These are phyloP conservation scores for Neocatenulostroma microsporum DNA, from an alignment of 2,329 filamentous ascomycete species.

Conservation along the genomic window DNA sequence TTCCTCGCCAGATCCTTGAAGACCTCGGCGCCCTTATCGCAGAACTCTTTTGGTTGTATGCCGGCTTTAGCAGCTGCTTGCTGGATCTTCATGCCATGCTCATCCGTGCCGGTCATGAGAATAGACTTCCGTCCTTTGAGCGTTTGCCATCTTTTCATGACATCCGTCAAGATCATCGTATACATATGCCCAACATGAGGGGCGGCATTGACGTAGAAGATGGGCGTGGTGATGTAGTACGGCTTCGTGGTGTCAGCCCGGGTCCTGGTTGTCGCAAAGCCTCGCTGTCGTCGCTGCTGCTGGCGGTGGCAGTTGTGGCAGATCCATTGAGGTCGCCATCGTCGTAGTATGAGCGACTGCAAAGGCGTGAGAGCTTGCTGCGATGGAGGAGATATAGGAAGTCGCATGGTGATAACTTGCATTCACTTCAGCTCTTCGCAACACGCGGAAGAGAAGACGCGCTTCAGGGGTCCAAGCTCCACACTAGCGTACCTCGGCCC, in stretches of 20 bases:
- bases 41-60: slow-evolving; percentile 72
- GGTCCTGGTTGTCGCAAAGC: slow-evolving; percentile 9
- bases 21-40: slow-evolving; percentile 71
- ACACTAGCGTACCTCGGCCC: no score
- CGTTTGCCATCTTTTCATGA: slow-evolving; percentile 83
- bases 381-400: slow-evolving; percentile 1
- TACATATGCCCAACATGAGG: slow-evolving; percentile 95
- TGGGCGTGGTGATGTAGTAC: slow-evolving; percentile 91
- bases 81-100: slow-evolving; percentile 97
- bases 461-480: no score
- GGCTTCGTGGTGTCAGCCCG: slow-evolving; percentile 51
- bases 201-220: slow-evolving; percentile 98
- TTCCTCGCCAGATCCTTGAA: slow-evolving; percentile 67
- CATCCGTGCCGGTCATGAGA: slow-evolving; percentile 86
- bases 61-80: slow-evolving; percentile 67
- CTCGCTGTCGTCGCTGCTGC: slow-evolving; percentile 11
- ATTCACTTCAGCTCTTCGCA: no score
- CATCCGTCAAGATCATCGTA: slow-evolving; percentile 81
- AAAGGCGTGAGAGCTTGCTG: slow-evolving; percentile 22
- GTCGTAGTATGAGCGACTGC: slow-evolving; percentile 25
- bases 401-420: no score
- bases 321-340: slow-evolving; percentile 32
- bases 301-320: slow-evolving; percentile 17
- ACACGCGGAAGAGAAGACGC: no score
- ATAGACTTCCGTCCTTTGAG: slow-evolving; percentile 64